Evolutionary conservation across 73 alveolate species (phyloP).

Genomic region (Paramecium tetraurelia): DNA sequence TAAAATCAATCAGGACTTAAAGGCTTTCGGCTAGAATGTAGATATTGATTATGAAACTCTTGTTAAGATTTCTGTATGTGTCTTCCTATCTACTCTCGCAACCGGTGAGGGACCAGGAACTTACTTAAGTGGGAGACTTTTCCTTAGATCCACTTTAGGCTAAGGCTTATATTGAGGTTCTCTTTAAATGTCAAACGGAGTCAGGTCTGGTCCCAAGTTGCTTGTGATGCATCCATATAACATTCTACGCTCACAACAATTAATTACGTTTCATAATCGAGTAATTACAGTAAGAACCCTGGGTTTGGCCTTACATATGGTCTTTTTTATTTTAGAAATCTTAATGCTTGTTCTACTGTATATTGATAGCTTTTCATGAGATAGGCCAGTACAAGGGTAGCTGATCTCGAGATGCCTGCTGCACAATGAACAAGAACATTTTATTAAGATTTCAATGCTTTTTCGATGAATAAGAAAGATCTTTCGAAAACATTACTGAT

Average conservation of each 20-base stretch:
- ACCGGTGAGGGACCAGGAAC: not conserved
- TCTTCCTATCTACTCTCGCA: not conserved
- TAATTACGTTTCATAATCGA: constrained; percentile 12
- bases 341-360: not conserved
- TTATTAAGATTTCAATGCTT: not conserved
- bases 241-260: not conserved
- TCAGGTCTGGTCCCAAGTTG: not conserved
- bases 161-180: constrained; percentile 1
- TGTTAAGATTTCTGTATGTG: constrained; percentile 9
- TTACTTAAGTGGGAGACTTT: not conserved
- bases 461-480: not conserved
- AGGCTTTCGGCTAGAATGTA: not conserved
- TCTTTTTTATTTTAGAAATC: not conserved
- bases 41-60: not conserved
- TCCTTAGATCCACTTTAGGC: not conserved
- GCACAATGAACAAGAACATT: constrained; percentile 76
- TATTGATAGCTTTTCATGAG: not conserved
- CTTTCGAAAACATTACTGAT: not conserved
- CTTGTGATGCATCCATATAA: not conserved
- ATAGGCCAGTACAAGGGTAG: constrained; percentile 68
- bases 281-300: not conserved
- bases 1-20: not conserved
- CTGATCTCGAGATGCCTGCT: constrained; percentile 74
- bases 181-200: constrained; percentile 32
- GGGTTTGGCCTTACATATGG: constrained; percentile 22